These are phyloP conservation scores for Xylaria hypoxylon DNA, from an alignment of 2,329 filamentous ascomycete species.

Conservation along the genomic window DNA sequence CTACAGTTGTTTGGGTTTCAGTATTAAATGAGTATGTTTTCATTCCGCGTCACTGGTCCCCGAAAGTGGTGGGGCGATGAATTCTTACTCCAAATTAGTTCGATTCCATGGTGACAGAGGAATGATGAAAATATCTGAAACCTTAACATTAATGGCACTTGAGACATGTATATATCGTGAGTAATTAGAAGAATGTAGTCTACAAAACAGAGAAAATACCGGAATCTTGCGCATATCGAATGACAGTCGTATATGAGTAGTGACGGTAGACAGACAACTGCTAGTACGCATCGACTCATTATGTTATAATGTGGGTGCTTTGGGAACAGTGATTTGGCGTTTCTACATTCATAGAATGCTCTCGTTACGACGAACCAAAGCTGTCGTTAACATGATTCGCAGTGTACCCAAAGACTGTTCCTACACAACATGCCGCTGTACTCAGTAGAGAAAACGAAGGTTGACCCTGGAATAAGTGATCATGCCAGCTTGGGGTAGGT, in stretches of 20 bases:
- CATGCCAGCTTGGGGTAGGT: not conserved
- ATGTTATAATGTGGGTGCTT: not conserved
- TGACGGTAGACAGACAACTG: too few relatives aligned
- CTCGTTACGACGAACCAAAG: too few relatives aligned
- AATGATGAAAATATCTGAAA: conserved; percentile 5
- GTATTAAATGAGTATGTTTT: not conserved
- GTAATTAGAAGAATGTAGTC: conserved; percentile 9
- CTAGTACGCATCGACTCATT: not conserved
- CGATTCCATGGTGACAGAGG: not conserved
- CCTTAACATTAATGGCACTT: not conserved
- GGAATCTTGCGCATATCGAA: not conserved
- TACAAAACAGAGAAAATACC: not conserved
- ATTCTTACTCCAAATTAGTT: conserved; percentile 2
- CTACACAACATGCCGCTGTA: not conserved
- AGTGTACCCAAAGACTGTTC: too few relatives aligned
- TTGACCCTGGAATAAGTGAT: not conserved
- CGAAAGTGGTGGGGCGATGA: not conserved
- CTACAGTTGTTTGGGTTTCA: not conserved
- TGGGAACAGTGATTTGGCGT: not conserved
- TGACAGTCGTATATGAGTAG: not conserved
- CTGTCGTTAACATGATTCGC: too few relatives aligned
- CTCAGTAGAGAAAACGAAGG: not conserved
- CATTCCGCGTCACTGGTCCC: not conserved
- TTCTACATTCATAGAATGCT: not conserved
- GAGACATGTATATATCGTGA: conserved; percentile 11